phyloP scores from a whole-genome alignment of 148 eudicot genomes.

The Camellia sinensis region DNA sequence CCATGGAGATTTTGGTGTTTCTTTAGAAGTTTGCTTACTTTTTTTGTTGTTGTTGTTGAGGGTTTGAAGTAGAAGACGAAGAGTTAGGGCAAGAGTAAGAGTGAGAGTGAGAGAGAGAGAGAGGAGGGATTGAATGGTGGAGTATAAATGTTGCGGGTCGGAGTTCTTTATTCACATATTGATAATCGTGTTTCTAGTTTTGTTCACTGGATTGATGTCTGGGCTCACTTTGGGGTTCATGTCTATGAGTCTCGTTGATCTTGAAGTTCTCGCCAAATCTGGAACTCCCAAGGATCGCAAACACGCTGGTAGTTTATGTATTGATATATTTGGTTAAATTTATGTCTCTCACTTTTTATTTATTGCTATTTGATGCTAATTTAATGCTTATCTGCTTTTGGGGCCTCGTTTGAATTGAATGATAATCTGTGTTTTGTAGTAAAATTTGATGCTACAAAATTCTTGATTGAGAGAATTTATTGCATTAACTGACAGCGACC shows the following conservation, averaged over 20 bases:
- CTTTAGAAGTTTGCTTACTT: not conserved
- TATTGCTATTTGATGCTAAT: not conserved
- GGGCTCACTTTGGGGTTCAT: conserved; percentile 93
- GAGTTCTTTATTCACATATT: conserved; percentile 59
- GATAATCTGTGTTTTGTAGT: not conserved
- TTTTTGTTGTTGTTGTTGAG: not conserved
- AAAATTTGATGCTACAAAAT: not conserved
- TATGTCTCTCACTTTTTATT: not conserved
- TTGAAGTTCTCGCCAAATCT: conserved; percentile 82
- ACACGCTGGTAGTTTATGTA: conserved; percentile 54
- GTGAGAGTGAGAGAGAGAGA: not conserved
- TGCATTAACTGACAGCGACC: not conserved
- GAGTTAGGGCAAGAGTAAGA: not conserved
- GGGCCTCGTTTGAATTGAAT: not conserved
- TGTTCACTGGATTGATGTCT: conserved; percentile 91
- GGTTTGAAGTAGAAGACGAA: not conserved
- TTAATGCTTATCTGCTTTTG: not conserved
- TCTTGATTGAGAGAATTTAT: not conserved
- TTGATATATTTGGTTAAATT: not conserved
- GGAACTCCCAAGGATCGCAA: conserved; percentile 69
- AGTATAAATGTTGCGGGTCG: conserved; percentile 65
- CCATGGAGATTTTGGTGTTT: conserved; percentile 6
- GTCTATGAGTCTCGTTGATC: conserved; percentile 95
- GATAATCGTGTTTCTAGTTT: conserved; percentile 56
- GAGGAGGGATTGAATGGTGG: conserved; percentile 48